Conservation (phyloP, 1,284 basidiomycete species). For the Leccinum pseudoinsigne region DNA sequence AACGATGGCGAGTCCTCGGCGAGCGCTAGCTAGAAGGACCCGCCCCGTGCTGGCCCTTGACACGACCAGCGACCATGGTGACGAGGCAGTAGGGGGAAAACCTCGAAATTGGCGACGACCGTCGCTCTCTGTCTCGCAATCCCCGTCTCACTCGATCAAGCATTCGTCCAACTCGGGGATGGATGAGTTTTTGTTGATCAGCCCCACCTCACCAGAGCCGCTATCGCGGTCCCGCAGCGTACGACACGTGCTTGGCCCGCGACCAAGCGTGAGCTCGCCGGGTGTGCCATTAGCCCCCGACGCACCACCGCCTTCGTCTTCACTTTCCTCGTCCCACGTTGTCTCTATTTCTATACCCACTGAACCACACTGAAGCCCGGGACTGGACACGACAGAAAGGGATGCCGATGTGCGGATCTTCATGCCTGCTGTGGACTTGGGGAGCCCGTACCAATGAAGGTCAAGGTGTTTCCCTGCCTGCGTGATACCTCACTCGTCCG, state of each 20-base stretch:
- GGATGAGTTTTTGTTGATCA: too few relatives aligned
- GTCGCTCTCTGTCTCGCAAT: slow-evolving; percentile 18
- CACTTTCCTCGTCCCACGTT: not conserved
- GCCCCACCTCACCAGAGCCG: too few relatives aligned
- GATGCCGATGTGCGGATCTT: slow-evolving; percentile 7
- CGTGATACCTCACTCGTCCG: too few relatives aligned
- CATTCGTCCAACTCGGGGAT: slow-evolving; percentile 15
- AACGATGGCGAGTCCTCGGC: not conserved
- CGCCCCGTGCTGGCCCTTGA: slow-evolving; percentile 4
- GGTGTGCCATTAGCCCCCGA: not conserved
- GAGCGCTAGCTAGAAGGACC: not conserved
- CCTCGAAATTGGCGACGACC: slow-evolving; percentile 9
- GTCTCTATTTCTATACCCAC: not conserved
- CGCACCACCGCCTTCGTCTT: not conserved
- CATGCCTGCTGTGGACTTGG: not conserved
- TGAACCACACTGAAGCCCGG: too few relatives aligned
- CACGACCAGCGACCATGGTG: not conserved
- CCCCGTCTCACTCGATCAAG: slow-evolving; percentile 12
- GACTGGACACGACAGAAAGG: not conserved
- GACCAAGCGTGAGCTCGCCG: slow-evolving; percentile 2
- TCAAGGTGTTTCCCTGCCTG: not conserved
- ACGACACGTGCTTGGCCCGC: not conserved
- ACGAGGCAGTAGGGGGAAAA: not conserved
- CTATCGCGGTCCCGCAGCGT: too few relatives aligned
- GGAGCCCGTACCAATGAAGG: not conserved